Evolutionary conservation across 2,329 filamentous ascomycete genomes (phyloP), one percentile per base, ranked within the genome.

Genomic region (Aureobasidium vineae): DNA sequence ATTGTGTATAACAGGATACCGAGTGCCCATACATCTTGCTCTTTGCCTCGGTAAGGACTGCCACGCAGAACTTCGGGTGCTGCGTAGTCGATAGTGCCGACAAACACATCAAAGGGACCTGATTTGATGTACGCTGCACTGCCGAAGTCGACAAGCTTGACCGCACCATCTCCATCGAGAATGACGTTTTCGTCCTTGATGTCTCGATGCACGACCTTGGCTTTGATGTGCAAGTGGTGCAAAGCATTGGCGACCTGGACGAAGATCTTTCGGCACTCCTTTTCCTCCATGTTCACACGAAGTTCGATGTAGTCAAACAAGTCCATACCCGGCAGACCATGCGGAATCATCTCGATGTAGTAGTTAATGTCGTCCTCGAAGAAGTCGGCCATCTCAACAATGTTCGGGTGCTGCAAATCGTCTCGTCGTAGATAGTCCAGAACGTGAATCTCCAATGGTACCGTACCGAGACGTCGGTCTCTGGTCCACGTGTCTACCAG

Each of bases 181-280:
- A 99, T 90, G 36, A 99, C 91, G 72, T 99, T 99, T 79, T 99
- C 95, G 73, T 99, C 95, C 77, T 99, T 99, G 84, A 99, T 98
- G 74, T 99, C 95, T 41, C 95, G 89, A 78, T 99, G 95, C 13
- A 99, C 95, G 10, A 99, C 94, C 60, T 90, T 83, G 0, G 94
- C 94, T 76, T 90, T 94, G 64, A 87, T 92, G 75, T 99, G 95
- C 49, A 99, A 81, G 79, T 98, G 95, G 71, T 96, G 89, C 54
- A 99, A 84, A 7, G 95, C 95, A 73, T 88, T 86, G 11, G 91
- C 92, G 13, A 98, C 94, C 77, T 99, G 95, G 31, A 90, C 86
- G 77, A 99, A 99, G 68, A 99, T 99, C 79, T 91, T 96, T 63
- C 92, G 87, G 75, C 92, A 96, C 76, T 99, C 95, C 8, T 85